A percentile compares a stretch with the other conserved stretches of the same genome.
phyloP scores from a whole-genome alignment of 2,329 filamentous ascomycete species.

The Gnomoniopsis smithogilvyi region DNA sequence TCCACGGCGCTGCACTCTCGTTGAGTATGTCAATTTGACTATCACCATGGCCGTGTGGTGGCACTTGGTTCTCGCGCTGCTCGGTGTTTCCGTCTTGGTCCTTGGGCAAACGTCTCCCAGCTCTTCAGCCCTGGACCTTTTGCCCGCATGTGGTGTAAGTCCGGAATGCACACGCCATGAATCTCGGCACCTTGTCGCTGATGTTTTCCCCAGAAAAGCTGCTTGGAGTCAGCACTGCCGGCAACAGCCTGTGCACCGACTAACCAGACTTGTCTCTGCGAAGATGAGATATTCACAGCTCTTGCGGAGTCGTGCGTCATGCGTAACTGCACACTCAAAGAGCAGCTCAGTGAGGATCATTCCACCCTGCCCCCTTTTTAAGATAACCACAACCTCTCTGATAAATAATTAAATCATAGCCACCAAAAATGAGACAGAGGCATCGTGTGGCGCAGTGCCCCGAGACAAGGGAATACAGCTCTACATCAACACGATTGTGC shows the following conservation, averaged over 20 bases:
- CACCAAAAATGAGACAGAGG: constrained; percentile 10
- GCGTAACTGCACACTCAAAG: constrained; percentile 8
- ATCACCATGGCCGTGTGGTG: not conserved
- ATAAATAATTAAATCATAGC: not conserved
- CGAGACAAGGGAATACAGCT: not conserved
- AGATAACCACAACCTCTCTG: not conserved
- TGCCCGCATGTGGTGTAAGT: not conserved
- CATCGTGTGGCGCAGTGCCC: not conserved
- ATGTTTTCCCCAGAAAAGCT: not conserved
- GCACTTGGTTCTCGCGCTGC: not conserved
- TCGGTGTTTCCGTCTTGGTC: not conserved
- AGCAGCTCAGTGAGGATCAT: constrained; percentile 1
- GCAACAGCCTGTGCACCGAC: constrained; percentile 1
- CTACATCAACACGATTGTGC: not conserved
- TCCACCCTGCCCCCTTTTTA: not conserved
- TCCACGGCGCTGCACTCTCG: too few species aligned
- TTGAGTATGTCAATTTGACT: too few species aligned
- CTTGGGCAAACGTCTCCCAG: not conserved
- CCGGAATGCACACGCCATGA: not conserved
- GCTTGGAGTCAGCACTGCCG: not conserved
- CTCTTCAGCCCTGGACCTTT: not conserved
- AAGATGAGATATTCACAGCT: not conserved
- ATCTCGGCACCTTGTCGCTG: not conserved
- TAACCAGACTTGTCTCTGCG: constrained; percentile 14
- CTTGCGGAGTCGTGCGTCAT: constrained; percentile 2